phyloP scores from a whole-genome alignment of 2,329 filamentous ascomycete species.

The Colletotrichum sp. region DNA sequence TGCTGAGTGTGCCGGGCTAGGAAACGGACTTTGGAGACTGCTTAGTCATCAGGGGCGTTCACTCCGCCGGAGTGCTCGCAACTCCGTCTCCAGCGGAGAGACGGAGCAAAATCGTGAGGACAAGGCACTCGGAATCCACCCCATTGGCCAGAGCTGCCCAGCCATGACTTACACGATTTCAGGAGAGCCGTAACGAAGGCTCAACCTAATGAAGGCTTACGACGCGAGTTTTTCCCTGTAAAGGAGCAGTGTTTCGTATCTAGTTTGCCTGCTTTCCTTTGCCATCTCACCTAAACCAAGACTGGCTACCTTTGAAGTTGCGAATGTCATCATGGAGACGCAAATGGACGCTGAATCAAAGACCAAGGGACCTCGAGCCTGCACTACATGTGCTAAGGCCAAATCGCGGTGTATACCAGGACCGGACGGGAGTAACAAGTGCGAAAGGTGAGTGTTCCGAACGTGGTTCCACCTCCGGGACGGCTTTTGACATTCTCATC shows the following conservation, averaged over 20 bases:
- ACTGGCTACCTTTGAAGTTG: background rate
- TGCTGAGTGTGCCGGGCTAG: background rate
- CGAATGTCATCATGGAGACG: background rate
- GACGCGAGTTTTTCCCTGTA: background rate
- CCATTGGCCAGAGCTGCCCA: background rate
- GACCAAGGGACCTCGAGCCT: conserved; percentile 52
- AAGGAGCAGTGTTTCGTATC: background rate
- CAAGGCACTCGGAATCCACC: background rate
- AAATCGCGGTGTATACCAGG: conserved; percentile 55
- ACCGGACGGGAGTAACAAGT: conserved; percentile 42
- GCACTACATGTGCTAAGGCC: conserved; percentile 55
- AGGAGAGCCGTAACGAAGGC: background rate
- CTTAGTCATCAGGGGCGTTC: background rate
- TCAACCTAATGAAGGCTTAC: conserved; percentile 3
- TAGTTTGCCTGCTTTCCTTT: background rate
- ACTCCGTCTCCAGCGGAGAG: conserved; percentile 16
- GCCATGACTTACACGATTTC: conserved; percentile 15
- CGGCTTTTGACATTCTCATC: background rate
- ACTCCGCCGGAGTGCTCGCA: background rate
- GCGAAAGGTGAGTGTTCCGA: conserved; percentile 48
- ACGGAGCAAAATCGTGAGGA: background rate
- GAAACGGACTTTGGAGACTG: background rate
- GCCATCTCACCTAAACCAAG: background rate
- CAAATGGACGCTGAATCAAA: conserved; percentile 8
- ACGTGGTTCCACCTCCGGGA: background rate